These are phyloP conservation scores for Penicillium steckii DNA, from an alignment of 495 filamentous ascomycete species.

Conservation along the genomic window DNA sequence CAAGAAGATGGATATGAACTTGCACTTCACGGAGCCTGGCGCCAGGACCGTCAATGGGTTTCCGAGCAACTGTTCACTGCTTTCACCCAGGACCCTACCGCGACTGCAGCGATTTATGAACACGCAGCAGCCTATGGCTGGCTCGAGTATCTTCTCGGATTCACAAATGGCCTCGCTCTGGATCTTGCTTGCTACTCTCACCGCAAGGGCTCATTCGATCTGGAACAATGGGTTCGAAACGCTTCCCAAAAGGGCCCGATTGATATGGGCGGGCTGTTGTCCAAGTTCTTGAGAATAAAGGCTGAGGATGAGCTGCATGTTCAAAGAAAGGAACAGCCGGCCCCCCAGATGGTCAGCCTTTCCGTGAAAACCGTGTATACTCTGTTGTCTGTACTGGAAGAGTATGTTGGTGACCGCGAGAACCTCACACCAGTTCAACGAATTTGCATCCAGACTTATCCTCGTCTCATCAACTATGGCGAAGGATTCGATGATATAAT, in stretches of 20 bases:
- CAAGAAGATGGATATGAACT: conserved; percentile 72
- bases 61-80: conserved; percentile 72
- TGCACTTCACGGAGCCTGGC: conserved; percentile 86
- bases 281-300: conserved; percentile 77
- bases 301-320: conserved; percentile 74
- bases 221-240: conserved; percentile 76
- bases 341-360: conserved; percentile 67
- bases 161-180: conserved; percentile 77
- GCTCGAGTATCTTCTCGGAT: conserved; percentile 74
- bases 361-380: conserved; percentile 81
- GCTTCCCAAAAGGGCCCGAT: conserved; percentile 55
- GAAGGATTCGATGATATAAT: conserved; percentile 88
- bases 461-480: conserved; percentile 94
- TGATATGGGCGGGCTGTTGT: conserved; percentile 62
- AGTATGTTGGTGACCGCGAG: conserved; percentile 55
- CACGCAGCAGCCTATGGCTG: conserved; percentile 74
- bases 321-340: conserved; percentile 60
- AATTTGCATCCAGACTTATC: conserved; percentile 86
- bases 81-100: conserved; percentile 71
- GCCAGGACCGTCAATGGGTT: conserved; percentile 81
- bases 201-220: conserved; percentile 72
- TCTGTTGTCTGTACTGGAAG: conserved; percentile 75
- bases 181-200: conserved; percentile 91
- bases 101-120: conserved; percentile 78
- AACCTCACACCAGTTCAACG: conserved; percentile 69